A percentile compares a stretch with the other conserved stretches of the same genome.
These are phyloP conservation scores for Fusarium lyarnte DNA, from an alignment of 2,329 filamentous ascomycete species.

Conservation along the genomic window DNA sequence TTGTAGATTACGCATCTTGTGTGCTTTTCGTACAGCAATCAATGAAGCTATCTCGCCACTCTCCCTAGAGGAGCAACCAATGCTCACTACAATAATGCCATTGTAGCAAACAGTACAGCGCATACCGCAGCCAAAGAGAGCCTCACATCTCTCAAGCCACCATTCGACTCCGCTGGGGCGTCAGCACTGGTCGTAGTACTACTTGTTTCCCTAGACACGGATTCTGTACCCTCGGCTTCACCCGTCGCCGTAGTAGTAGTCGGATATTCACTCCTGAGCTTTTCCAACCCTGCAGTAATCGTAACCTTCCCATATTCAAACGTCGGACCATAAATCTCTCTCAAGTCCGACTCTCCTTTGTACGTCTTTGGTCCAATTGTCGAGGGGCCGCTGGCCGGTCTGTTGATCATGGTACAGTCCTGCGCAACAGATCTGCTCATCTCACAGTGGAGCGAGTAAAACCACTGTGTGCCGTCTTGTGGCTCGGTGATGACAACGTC, in stretches of 20 bases:
- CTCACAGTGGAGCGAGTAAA: background rate
- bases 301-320: background rate
- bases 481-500: background rate
- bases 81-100: background rate
- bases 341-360: background rate
- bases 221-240: background rate
- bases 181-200: accelerated
- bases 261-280: background rate
- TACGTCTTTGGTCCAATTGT: background rate
- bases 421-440: background rate
- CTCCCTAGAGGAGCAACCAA: accelerated
- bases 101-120: background rate
- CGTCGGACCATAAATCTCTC: background rate
- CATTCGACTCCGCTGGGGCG: background rate
- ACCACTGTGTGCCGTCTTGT: background rate
- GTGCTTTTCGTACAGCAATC: accelerated
- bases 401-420: background rate
- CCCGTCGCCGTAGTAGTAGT: background rate
- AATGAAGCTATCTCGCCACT: background rate
- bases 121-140: background rate
- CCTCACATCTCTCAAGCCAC: accelerated
- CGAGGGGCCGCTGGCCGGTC: background rate
- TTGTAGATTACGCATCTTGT: background rate
- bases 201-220: background rate
- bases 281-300: background rate